phyloP scores from a whole-genome alignment of 192 early-diverging fungal species.

The Funneliformis mosseae region DNA sequence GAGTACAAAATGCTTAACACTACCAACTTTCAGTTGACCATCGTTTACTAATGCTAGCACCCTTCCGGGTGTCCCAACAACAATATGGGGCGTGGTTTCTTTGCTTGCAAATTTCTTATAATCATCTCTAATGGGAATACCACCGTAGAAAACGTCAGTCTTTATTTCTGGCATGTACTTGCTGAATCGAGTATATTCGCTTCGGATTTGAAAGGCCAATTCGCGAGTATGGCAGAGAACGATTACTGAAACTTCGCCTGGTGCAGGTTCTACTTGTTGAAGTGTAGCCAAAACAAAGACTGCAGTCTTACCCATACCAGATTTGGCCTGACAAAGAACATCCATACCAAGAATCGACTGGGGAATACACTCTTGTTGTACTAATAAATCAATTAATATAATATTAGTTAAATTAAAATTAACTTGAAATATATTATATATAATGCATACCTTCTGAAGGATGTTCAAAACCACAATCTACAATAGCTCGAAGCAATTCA shows the following conservation, averaged over 20 bases:
- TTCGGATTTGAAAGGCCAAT: constrained; percentile 97
- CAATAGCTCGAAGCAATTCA: constrained; percentile 91
- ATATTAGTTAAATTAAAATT: background rate
- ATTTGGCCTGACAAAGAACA: constrained; percentile 97
- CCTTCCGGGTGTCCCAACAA: constrained; percentile 98
- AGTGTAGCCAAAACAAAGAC: constrained; percentile 96
- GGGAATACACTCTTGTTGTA: constrained; percentile 98
- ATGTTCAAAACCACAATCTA: constrained; percentile 99
- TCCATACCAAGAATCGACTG: constrained; percentile 97
- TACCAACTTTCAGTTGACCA: constrained; percentile 77
- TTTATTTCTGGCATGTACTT: constrained; percentile 94
- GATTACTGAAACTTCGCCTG: constrained; percentile 82
- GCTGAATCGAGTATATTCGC: constrained; percentile 94
- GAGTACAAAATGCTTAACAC: constrained; percentile 96
- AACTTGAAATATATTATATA: constrained; percentile 7
- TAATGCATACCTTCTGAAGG: constrained; percentile 80
- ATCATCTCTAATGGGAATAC: constrained; percentile 77
- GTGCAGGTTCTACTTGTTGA: constrained; percentile 86
- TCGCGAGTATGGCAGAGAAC: constrained; percentile 98
- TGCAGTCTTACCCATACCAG: constrained; percentile 98
- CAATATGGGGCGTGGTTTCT: constrained; percentile 91
- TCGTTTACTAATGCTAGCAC: constrained; percentile 84
- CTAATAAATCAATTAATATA: constrained; percentile 45
- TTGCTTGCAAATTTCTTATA: constrained; percentile 77
- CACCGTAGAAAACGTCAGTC: constrained; percentile 94